phyloP scores from a whole-genome alignment of 441 rosid genomes.

The Viola pubescens region DNA sequence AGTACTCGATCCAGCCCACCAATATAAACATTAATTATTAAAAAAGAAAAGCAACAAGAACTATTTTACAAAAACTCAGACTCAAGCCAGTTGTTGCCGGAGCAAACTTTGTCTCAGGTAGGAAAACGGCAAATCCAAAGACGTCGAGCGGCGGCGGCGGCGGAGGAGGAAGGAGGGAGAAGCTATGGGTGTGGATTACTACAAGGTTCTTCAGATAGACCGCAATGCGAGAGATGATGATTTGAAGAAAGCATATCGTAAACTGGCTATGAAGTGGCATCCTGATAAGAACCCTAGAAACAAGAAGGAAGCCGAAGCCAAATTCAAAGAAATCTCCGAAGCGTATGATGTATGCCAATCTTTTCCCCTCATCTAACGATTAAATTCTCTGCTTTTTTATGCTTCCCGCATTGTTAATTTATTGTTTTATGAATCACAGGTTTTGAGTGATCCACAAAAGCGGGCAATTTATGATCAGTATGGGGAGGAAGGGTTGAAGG shows the following conservation, averaged over 20 bases:
- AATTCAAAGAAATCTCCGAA: constrained; percentile 78
- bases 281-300: constrained; percentile 78
- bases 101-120: too few relatives aligned
- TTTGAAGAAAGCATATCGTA: constrained; percentile 74
- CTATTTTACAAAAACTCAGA: too few relatives aligned
- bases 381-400: neutral
- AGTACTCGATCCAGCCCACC: too few relatives aligned
- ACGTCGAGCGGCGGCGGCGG: neutral
- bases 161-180: neutral
- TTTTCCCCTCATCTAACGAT: neutral
- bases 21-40: neutral
- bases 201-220: constrained; percentile 60
- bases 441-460: constrained; percentile 9
- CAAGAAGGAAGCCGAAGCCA: constrained; percentile 75
- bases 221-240: constrained; percentile 67
- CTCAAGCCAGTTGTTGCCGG: too few relatives aligned
- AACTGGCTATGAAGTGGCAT: constrained; percentile 92
- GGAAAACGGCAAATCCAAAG: neutral
- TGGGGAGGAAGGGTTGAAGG: constrained; percentile 2
- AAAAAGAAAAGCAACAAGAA: neutral
- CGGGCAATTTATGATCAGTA: neutral
- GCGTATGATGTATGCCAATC: constrained; percentile 53
- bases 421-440: constrained; percentile 2
- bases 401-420: neutral
- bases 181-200: constrained; percentile 60